Conservation (phyloP, 106 monocot genomes). For the Agapanthus africanus region DNA sequence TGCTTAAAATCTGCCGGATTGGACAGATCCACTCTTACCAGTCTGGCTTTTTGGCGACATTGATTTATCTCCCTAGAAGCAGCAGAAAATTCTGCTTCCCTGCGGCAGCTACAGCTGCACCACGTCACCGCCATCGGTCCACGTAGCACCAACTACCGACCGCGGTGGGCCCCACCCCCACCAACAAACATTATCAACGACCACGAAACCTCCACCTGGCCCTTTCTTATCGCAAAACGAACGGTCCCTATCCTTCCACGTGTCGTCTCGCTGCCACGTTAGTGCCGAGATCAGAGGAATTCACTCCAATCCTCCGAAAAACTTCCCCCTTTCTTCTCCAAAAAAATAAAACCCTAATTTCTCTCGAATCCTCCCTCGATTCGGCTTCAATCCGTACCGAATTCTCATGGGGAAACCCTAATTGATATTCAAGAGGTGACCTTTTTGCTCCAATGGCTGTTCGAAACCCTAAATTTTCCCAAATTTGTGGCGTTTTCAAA, state of each 20-base stretch:
- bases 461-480: not conserved
- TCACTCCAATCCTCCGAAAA: not conserved
- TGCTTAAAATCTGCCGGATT: too few relatives aligned
- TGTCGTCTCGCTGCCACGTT: not conserved
- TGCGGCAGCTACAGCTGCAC: too few relatives aligned
- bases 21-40: too few relatives aligned
- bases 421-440: not conserved
- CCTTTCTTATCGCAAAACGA: not conserved
- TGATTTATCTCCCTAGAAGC: too few relatives aligned
- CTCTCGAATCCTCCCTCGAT: not conserved
- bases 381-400: not conserved
- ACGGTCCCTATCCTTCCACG: not conserved
- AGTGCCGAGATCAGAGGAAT: not conserved
- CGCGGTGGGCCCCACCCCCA: too few relatives aligned
- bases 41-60: too few relatives aligned
- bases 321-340: not conserved
- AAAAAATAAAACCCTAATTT: slow-evolving; percentile 4
- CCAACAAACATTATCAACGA: too few relatives aligned
- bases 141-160: too few relatives aligned
- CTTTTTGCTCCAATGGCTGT: not conserved
- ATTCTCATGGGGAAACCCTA: not conserved
- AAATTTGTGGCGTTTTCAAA: not conserved
- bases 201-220: not conserved
- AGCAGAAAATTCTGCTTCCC: too few relatives aligned
- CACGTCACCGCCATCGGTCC: too few relatives aligned